Evolutionary conservation across 2,329 filamentous ascomycete species (phyloP).

Genomic region (Purpureocillium takamizusanense): DNA sequence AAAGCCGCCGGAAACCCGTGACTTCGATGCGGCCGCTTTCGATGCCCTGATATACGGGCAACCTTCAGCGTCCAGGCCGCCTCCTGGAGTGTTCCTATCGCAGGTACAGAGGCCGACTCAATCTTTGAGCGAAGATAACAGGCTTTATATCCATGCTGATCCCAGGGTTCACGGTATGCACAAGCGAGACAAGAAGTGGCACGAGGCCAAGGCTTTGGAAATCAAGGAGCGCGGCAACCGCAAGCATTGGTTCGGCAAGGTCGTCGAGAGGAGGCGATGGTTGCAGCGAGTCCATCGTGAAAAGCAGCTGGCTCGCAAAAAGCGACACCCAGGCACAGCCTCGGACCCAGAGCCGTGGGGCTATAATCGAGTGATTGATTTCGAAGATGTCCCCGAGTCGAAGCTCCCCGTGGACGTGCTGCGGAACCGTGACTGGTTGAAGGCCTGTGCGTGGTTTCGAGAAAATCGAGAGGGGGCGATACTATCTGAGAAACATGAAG

Average conservation of each 20-base stretch:
- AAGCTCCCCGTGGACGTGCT: constrained; percentile 35
- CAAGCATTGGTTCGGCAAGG: constrained; percentile 42
- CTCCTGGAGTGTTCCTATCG: constrained; percentile 10
- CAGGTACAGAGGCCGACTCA: constrained; percentile 3
- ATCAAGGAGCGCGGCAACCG: constrained; percentile 37
- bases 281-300: constrained; percentile 6
- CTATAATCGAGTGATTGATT: constrained; percentile 21
- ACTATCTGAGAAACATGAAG: constrained; percentile 1
- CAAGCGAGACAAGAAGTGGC: constrained; percentile 34
- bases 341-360: constrained; percentile 19
- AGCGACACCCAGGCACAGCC: background rate
- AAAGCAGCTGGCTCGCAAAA: background rate
- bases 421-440: constrained; percentile 35
- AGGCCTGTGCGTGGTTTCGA: constrained; percentile 28
- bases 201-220: constrained; percentile 36
- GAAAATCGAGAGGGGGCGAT: constrained; percentile 7
- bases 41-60: constrained; percentile 31
- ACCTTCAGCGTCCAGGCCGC: constrained; percentile 12
- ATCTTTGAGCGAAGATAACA: constrained; percentile 14
- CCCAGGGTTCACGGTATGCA: constrained; percentile 40
- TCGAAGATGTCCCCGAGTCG: constrained; percentile 26
- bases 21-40: constrained; percentile 18
- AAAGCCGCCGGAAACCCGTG: background rate
- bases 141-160: constrained; percentile 37
- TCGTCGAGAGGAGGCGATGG: constrained; percentile 26